Base-by-base conservation (phyloP, 495 filamentous ascomycete genomes). In the Mytilinidion resinicola region DNA sequence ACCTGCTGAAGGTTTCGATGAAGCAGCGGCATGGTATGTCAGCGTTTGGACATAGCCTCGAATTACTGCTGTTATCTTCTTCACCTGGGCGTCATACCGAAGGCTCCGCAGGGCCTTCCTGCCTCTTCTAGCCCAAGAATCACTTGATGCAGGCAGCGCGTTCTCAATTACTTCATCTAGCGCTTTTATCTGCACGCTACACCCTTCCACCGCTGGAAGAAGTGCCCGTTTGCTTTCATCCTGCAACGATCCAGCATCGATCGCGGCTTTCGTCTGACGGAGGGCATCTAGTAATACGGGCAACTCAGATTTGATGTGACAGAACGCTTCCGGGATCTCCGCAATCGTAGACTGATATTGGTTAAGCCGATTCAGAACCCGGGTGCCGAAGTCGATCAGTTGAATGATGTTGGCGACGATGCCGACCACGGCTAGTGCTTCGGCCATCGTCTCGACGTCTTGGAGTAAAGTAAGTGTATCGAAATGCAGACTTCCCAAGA, bases 371-470 rank as follows among this genome's bases (percentile, higher is more conserved):
- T 33, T 51, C 25, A 57, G 34, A 37, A 57, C 44, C 55, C 30
- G 19, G 44, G 42, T 48, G 43, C 55, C 42, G 42, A 46, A 46
- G 15, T 46, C 42, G 42, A 46, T 17, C 42, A 46, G 42, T 46
- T 46, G 15, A 37, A 57, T 50, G 25, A 57, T 48, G 25, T 47
- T 50, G 44, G 55, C 41, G 25, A 57, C 44, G 41, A 47, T 50
- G 44, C 55, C 44, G 44, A 57, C 55, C 37, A 57, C 55, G n/a
- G 44, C 55, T 50, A 51, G 42, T 35, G 55, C 55, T 57, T 57
- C 55, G 34, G 55, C 55, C 43, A 57, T 57, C 8, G 42, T 46
- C 42, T 46, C 15, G 15, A 46, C 42, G 6, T 17, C 9, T 46
- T 9, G 15, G 20, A 17, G 42, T 46, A 46, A 46, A 46, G 42